Evolutionary conservation across 1,139 yeast species (phyloP).

Genomic region (Trichomonascaceae sp.): DNA sequence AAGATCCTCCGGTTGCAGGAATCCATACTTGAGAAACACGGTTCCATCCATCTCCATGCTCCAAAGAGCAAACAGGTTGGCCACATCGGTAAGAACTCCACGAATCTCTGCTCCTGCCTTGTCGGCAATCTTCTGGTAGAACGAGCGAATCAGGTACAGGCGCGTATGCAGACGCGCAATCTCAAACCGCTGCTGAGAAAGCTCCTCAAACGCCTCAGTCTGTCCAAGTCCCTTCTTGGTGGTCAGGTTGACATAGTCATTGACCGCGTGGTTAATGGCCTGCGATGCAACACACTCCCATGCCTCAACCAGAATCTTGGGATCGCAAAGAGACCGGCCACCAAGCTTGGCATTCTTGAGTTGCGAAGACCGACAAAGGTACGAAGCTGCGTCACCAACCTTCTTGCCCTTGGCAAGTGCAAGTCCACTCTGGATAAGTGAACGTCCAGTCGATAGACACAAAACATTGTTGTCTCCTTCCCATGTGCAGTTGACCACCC

Average conservation of each 20-base stretch:
- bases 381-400: conserved; percentile 21
- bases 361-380: conserved; percentile 17
- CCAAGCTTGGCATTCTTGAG: conserved; percentile 15
- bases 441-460: conserved; percentile 64
- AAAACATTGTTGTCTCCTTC: conserved; percentile 90
- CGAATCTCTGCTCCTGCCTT: conserved; percentile 18
- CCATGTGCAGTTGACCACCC: conserved; percentile 97
- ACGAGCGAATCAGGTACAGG: conserved; percentile 25
- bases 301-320: conserved; percentile 23
- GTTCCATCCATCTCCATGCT: conserved; percentile 68
- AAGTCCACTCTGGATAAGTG: conserved; percentile 26
- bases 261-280: conserved; percentile 26
- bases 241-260: conserved; percentile 11
- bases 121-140: conserved; percentile 22
- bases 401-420: conserved; percentile 20
- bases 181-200: conserved; percentile 32
- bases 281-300: conserved; percentile 31
- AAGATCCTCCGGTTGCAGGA: conserved; percentile 31
- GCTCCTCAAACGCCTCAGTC: conserved; percentile 31
- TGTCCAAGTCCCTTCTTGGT: conserved; percentile 17
- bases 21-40: conserved; percentile 53
- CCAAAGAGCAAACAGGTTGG: conserved; percentile 51
- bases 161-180: conserved; percentile 33
- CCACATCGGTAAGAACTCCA: conserved; percentile 34
- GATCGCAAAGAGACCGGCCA: conserved; percentile 21